Evolutionary conservation across 202 grass and related monocot species (phyloP), one percentile per base, ranked within the genome.

Genomic region (Musa balbisiana): DNA sequence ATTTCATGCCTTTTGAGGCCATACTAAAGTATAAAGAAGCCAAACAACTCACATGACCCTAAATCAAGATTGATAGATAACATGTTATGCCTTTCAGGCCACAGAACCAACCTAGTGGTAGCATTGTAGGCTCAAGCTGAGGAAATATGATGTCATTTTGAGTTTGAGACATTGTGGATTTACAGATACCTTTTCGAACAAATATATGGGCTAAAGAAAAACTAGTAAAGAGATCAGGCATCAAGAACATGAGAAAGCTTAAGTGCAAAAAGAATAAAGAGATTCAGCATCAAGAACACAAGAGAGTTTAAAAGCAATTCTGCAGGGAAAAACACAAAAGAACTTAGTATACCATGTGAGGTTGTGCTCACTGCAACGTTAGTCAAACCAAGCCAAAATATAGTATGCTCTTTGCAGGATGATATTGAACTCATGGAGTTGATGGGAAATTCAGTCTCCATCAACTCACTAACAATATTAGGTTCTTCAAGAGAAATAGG

Each of bases 311-410:
- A 62, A 20, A 62, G n/a, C 56, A 63, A 20, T 51, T 64, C 11
- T 49, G 8, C 50, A 55, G 67, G 0, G 55, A 64, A 69, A 70
- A 43, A 59, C 52, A 10, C 22, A 24, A 43, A 67, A 52, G 9
- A 43, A n/a, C 71, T 68, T 17, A 63, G 12, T 73, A 62, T 89
- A 97, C 93, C 90, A 80, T 84, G 86, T 29, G 83, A 73, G 67
- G 87, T 89, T 63, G 90, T 85, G 52, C 84, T 82, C 55, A 91
- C 79, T 67, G 86, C 90, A 87, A 93, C 26, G 56, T 90, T 91
- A 2, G 84, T 89, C 50, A 79, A 82, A 79, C 86, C 88, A 80
- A 97, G 89, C 93, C 88, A 91, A 81, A 82, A 97, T 55, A 91
- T 56, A 67, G 50, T 17, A 67, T 75, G 85, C 3, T 49, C 26